Conservation (phyloP, 139 green algal species). For the Spirogloea muscicola region DNA sequence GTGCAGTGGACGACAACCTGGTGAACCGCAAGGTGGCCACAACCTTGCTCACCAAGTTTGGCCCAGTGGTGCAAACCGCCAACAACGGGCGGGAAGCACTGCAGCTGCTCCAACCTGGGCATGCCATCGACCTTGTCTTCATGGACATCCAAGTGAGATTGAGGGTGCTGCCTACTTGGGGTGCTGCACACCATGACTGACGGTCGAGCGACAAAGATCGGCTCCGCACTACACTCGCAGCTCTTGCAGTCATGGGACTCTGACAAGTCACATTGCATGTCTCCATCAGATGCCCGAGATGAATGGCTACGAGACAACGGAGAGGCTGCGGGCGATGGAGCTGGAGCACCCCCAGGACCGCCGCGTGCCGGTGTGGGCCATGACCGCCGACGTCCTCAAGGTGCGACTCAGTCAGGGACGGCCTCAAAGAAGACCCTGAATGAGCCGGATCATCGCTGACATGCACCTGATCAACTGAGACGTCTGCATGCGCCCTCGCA, state of each 20-base stretch:
- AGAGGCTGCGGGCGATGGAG: conserved; percentile 10
- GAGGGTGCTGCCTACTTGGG: neutral
- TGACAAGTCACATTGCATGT: no score
- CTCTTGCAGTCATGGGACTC: no score
- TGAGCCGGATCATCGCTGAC: no score
- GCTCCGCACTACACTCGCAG: no score
- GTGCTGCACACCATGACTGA: no score
- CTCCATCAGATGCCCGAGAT: conserved; percentile 40
- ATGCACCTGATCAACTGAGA: no score
- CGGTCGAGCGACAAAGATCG: no score
- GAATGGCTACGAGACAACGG: conserved; percentile 37
- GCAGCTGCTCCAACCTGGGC: neutral
- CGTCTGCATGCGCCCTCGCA: no score
- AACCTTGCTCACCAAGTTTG: neutral
- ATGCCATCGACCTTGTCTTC: neutral
- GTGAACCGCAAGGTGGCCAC: neutral
- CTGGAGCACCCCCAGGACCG: neutral
- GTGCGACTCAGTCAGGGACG: no score
- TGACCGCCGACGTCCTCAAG: conserved; percentile 39
- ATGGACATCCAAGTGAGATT: neutral
- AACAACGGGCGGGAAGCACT: neutral
- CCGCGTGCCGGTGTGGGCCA: conserved; percentile 19
- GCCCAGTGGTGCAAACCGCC: neutral
- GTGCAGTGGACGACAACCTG: conserved; percentile 17
- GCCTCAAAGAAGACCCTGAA: no score